Evolutionary conservation across 1,284 basidiomycete genomes (phyloP), one percentile per base, ranked within the genome.

Genomic region (Peniophora sp.): DNA sequence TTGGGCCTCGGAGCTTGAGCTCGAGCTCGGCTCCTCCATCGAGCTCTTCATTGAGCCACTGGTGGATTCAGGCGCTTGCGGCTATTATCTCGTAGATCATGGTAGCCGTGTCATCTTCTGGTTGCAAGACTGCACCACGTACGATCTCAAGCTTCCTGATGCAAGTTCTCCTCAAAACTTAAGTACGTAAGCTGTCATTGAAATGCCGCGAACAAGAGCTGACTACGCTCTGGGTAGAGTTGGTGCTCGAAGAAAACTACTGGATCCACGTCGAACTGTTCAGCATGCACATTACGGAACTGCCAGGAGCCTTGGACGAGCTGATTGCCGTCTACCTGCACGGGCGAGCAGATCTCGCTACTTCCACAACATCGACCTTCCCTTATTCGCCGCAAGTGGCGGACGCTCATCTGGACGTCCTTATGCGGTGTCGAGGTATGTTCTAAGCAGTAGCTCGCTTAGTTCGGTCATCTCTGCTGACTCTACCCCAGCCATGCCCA

Each of bases 181-280:
- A 23, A 69, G 79, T 81, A 44, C 52, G 75, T 65, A 45, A 45
- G 23, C 2, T 36, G 45, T 45, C 32, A 16, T 34, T 6, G 50
- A 32, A 16, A 8, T 16, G 14, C 19, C n/a, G n/a, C n/a, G 8
- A 17, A 17, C 38, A 8, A 8, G 8, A n/a, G 19, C 38, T 41
- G n/a, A 41, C 16, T 5, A 20, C 38, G 51, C 39, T 3, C 35
- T 19, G 25, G 44, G 27, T 47, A 82, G 81, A 67, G 51, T 54
- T 66, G 20, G 64, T 66, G 6, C 55, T 80, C 14, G 68, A 78
- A 43, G 68, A 71, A 32, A 61, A 77, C 11, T 83, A 79, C 52
- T 83, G 81, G 81, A 57, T 58, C 1, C 81, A 83, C 52, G 62
- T 80, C 12, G 79, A 82, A 53, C 72, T 68, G 53, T 82, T 80